Evolutionary conservation across 345 rosid genomes (phyloP).

Genomic region (Eucalyptus tenuipes): DNA sequence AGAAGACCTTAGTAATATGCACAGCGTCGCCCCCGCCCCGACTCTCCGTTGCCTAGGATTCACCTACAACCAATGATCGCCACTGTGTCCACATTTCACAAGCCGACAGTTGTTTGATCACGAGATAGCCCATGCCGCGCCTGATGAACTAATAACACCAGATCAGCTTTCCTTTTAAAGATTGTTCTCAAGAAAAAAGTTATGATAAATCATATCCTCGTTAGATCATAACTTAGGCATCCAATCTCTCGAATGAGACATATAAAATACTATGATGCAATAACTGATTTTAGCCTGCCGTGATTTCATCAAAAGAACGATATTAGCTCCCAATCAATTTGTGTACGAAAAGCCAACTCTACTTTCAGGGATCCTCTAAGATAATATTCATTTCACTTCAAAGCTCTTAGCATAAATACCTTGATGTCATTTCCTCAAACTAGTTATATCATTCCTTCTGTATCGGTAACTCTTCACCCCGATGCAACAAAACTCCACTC

Average conservation of each 20-base stretch:
- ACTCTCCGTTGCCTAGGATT: neutral
- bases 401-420: neutral
- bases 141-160: neutral
- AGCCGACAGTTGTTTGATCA: neutral
- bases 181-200: too few relatives aligned
- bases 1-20: neutral
- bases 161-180: too few relatives aligned
- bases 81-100: neutral
- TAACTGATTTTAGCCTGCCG: fast-evolving
- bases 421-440: neutral
- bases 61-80: neutral
- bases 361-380: too few relatives aligned
- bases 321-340: neutral
- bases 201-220: neutral
- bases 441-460: neutral
- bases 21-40: neutral
- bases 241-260: neutral
- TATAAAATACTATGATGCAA: too few relatives aligned
- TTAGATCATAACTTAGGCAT: neutral
- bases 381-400: neutral
- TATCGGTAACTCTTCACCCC: neutral
- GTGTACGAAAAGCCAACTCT: neutral
- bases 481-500: neutral
- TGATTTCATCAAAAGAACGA: neutral
- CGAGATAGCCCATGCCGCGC: neutral